Conservation (phyloP, 345 rosid genomes). For the Salix suchowensis region DNA sequence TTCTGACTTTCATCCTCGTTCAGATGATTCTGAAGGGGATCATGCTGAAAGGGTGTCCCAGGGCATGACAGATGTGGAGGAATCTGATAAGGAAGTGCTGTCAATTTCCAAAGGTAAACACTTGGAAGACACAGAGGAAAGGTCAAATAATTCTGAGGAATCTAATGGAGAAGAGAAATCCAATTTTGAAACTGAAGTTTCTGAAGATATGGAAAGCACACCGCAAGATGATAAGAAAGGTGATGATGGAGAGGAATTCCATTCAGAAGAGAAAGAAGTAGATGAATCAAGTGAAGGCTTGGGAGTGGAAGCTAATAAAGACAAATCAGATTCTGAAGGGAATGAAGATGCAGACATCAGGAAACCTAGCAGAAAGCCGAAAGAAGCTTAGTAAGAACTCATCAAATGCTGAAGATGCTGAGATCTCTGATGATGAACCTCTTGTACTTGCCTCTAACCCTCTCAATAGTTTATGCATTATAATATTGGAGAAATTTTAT, state of each 20-base stretch:
- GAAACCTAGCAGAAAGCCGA: constrained; percentile 20
- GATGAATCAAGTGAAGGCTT: constrained; percentile 38
- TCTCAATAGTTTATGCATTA: constrained; percentile 7
- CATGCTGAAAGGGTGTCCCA: constrained; percentile 30
- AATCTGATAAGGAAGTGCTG: constrained; percentile 40
- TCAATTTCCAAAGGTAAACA: constrained; percentile 34
- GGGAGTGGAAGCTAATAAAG: constrained; percentile 33
- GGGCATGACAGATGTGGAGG: constrained; percentile 26
- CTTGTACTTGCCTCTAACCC: constrained; percentile 50
- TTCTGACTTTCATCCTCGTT: neutral
- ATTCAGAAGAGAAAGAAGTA: constrained; percentile 35
- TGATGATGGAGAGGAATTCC: constrained; percentile 27
- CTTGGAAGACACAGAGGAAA: constrained; percentile 34
- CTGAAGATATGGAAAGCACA: constrained; percentile 21
- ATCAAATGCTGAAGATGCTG: constrained; percentile 35
- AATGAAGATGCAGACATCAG: constrained; percentile 29
- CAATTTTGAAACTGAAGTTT: constrained; percentile 38
- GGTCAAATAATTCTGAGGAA: constrained; percentile 29
- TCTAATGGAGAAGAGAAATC: constrained; percentile 42
- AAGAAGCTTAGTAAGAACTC: constrained; percentile 21
- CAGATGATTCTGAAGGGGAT: constrained; percentile 44
- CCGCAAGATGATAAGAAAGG: constrained; percentile 29
- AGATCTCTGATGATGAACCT: constrained; percentile 82
- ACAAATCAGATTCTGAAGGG: constrained; percentile 41
- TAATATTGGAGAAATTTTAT: neutral